phyloP scores from a whole-genome alignment of 2,329 filamentous ascomycete species.

The Aspergillus versicolor region DNA sequence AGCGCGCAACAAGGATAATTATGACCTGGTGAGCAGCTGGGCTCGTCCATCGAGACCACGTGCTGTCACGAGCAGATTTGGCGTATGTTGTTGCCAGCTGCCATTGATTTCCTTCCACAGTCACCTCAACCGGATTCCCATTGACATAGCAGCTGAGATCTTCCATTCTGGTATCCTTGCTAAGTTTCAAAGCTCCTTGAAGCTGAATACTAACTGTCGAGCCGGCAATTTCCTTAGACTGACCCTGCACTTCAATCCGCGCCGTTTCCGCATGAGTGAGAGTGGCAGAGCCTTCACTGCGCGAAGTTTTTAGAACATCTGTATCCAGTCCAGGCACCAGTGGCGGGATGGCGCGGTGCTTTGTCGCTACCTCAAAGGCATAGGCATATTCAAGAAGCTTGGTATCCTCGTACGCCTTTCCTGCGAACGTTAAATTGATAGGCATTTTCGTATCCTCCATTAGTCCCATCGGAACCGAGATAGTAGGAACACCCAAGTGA shows the following conservation, averaged over 20 bases:
- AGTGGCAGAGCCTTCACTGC: background rate
- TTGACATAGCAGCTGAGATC: conserved; percentile 23
- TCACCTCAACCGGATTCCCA: conserved; percentile 17
- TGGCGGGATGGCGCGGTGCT: conserved; percentile 19
- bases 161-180: conserved; percentile 12
- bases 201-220: conserved; percentile 9
- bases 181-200: conserved; percentile 1
- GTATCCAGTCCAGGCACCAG: conserved; percentile 24
- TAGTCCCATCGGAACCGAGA: conserved; percentile 55
- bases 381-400: conserved; percentile 27
- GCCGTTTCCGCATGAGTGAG: background rate
- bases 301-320: conserved; percentile 15
- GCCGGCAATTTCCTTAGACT: conserved; percentile 10
- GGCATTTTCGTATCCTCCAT: conserved; percentile 51
- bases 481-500: conserved; percentile 56
- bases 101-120: conserved; percentile 19
- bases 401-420: conserved; percentile 49
- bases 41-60: conserved; percentile 27
- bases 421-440: conserved; percentile 54
- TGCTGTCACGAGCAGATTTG: conserved; percentile 22
- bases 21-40: conserved; percentile 27
- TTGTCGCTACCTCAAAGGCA: conserved; percentile 25
- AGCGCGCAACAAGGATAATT: conserved; percentile 20
- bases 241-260: conserved; percentile 7
- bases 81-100: conserved; percentile 19